Base-by-base conservation (phyloP, 2,329 filamentous ascomycete species). In the Diplocarpon rosae region DNA sequence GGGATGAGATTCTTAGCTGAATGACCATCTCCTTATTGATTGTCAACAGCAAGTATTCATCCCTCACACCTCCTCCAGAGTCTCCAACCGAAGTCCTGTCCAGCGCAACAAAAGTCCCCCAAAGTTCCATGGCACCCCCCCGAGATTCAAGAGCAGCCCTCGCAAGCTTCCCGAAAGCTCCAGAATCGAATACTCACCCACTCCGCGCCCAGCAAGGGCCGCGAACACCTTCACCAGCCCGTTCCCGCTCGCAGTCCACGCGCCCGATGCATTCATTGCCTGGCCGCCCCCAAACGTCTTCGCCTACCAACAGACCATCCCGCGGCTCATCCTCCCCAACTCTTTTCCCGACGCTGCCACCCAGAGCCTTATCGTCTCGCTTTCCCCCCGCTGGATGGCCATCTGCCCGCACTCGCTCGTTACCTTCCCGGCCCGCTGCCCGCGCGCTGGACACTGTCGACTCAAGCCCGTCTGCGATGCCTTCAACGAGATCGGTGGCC, bases 361-460 rank as follows among this genome's bases (percentile, higher is more conserved):
- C 8, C 8, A 41, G 13, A 41, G 30, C 16, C 12, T 41, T 3
- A 37, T 46, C 20, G 33, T 32, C 16, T 33, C 6, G 3, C 45
- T 52, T 7, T 35, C 47, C 11, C 42, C 37, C 2, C 37, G 47
- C 11, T 24, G 20, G 20, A 3, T 24, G 20, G 20, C 40, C 20
- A 37, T 52, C 31, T 52, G 50, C 30, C 50, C 50, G 17, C 37
- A 34, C 15, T 50, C 47, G 5, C 40, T 52, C n/a, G 16, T 33
- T 12, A 28, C 16, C 5, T 24, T 24, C 20, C 34, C 34, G 10
- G 9, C 2, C 4, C 39, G 31, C 8, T 49, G 47, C 16, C 42
- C 44, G 3, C 8, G 37, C 4, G 45, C 42, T 12, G 8, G 16
- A 11, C 20, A 37, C 17, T 52, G 50, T 37, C 29, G 30, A 2